Conservation (phyloP, 1,284 basidiomycete genomes). For the Rhodotorula sp. region DNA sequence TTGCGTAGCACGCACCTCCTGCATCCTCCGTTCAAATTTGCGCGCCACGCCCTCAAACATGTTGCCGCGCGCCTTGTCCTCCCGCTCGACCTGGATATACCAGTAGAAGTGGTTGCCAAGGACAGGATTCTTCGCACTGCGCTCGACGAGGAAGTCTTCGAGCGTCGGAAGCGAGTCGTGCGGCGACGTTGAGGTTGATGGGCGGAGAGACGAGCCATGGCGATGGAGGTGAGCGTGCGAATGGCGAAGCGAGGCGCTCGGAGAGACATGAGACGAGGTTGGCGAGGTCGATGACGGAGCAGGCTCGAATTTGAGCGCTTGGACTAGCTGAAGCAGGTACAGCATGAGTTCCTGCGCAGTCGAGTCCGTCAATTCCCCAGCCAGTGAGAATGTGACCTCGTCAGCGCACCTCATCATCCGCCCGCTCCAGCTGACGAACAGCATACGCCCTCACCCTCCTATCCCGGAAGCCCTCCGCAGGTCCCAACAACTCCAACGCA, state of each 20-base stretch:
- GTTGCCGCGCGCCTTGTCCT: constrained; percentile 71
- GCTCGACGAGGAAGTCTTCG: constrained; percentile 82
- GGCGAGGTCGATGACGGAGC: constrained; percentile 10
- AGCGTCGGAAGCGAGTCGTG: constrained; percentile 51
- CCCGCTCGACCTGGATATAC: constrained; percentile 94
- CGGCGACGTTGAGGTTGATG: constrained; percentile 65
- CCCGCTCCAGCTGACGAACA: constrained; percentile 81
- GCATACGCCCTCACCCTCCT: constrained; percentile 90
- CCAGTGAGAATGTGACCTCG: neutral
- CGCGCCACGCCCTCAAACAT: constrained; percentile 89
- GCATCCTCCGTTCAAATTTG: constrained; percentile 79
- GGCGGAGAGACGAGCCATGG: constrained; percentile 54
- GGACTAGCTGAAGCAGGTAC: constrained; percentile 93
- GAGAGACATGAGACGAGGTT: constrained; percentile 21
- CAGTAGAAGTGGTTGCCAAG: constrained; percentile 92
- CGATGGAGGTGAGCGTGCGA: constrained; percentile 21
- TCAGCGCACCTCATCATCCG: constrained; percentile 81
- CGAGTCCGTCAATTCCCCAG: neutral
- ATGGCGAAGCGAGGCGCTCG: constrained; percentile 27
- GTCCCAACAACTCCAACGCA: constrained; percentile 89
- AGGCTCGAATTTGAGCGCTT: constrained; percentile 89
- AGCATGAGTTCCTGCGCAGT: constrained; percentile 73
- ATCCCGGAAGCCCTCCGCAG: constrained; percentile 72
- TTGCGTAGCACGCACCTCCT: constrained; percentile 61
- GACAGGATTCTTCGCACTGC: constrained; percentile 76